Conservation (phyloP, 2,329 filamentous ascomycete species). For the Emergomyces africanus region DNA sequence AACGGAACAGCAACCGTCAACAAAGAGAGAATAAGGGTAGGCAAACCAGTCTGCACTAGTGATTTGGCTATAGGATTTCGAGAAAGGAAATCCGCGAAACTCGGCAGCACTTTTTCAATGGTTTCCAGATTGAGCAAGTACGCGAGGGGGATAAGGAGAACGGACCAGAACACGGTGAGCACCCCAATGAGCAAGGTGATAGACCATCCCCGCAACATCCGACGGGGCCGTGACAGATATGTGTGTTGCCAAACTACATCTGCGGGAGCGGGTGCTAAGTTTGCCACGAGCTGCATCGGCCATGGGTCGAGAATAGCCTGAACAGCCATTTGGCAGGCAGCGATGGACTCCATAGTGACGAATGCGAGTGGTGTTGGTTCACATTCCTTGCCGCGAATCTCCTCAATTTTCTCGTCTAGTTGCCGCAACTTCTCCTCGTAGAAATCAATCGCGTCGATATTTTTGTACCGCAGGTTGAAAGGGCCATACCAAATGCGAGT, state of each 20-base stretch:
- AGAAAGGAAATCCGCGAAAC: slow-evolving; percentile 54
- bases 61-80: slow-evolving; percentile 58
- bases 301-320: slow-evolving; percentile 88
- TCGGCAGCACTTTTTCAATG: slow-evolving; percentile 59
- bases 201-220: slow-evolving; percentile 67
- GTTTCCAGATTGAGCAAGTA: slow-evolving; percentile 69
- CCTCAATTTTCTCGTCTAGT: slow-evolving; percentile 61
- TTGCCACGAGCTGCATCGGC: slow-evolving; percentile 73
- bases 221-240: slow-evolving; percentile 60
- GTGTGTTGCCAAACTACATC: slow-evolving; percentile 96
- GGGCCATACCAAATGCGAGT: slow-evolving; percentile 67
- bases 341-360: slow-evolving; percentile 93
- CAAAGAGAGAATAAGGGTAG: slow-evolving; percentile 72
- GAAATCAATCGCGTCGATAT: slow-evolving; percentile 85
- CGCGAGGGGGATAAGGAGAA: slow-evolving; percentile 67
- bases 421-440: slow-evolving; percentile 74
- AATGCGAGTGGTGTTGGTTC: slow-evolving; percentile 74
- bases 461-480: slow-evolving; percentile 56
- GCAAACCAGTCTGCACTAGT: slow-evolving; percentile 74
- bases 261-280: slow-evolving; percentile 71
- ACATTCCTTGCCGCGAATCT: slow-evolving; percentile 62
- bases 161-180: slow-evolving; percentile 78
- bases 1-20: slow-evolving; percentile 86
- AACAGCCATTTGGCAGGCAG: slow-evolving; percentile 85
- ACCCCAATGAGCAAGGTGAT: slow-evolving; percentile 74